Percentiles rank a stretch among this genome's conserved stretches.
phyloP scores from a whole-genome alignment of 2,329 filamentous ascomycete genomes.

The Microsporum audouinii region DNA sequence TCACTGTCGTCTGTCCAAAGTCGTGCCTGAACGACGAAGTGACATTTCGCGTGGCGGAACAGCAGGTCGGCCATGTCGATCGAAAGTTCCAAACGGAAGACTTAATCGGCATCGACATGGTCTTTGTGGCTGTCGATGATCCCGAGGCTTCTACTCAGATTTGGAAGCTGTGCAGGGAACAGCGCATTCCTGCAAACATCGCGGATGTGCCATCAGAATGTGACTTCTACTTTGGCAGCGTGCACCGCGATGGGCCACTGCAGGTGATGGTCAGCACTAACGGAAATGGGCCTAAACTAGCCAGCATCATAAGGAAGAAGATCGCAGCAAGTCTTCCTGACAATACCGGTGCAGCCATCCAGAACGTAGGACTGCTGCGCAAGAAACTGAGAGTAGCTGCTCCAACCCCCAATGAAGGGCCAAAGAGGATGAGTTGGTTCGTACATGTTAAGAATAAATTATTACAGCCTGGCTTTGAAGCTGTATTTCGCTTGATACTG shows the following conservation, averaged over 20 bases:
- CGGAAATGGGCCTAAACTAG: slow-evolving; percentile 84
- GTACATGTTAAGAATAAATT: slow-evolving; percentile 19
- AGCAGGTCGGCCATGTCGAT: slow-evolving; percentile 68
- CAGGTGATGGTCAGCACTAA: slow-evolving; percentile 99
- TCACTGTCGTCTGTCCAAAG: slow-evolving; percentile 72
- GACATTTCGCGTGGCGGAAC: slow-evolving; percentile 61
- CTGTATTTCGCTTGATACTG: background rate
- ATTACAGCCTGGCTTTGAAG: background rate
- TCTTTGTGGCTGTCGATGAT: slow-evolving; percentile 86
- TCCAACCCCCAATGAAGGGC: slow-evolving; percentile 59
- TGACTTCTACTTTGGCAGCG: slow-evolving; percentile 96
- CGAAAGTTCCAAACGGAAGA: slow-evolving; percentile 78
- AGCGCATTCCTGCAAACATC: slow-evolving; percentile 79
- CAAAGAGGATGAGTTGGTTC: slow-evolving; percentile 82
- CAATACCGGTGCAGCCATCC: slow-evolving; percentile 75
- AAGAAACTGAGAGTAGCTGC: slow-evolving; percentile 67
- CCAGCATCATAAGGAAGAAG: slow-evolving; percentile 69
- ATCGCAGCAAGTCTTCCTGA: slow-evolving; percentile 66
- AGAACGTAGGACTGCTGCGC: slow-evolving; percentile 69
- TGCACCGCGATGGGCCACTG: slow-evolving; percentile 86
- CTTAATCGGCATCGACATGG: slow-evolving; percentile 71
- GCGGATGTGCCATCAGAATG: slow-evolving; percentile 94
- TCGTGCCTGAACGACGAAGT: slow-evolving; percentile 82
- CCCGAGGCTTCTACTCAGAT: slow-evolving; percentile 79
- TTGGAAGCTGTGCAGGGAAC: slow-evolving; percentile 86